phyloP scores from a whole-genome alignment of 352 stramenopile species.

The Phytopythium mirpurense region DNA sequence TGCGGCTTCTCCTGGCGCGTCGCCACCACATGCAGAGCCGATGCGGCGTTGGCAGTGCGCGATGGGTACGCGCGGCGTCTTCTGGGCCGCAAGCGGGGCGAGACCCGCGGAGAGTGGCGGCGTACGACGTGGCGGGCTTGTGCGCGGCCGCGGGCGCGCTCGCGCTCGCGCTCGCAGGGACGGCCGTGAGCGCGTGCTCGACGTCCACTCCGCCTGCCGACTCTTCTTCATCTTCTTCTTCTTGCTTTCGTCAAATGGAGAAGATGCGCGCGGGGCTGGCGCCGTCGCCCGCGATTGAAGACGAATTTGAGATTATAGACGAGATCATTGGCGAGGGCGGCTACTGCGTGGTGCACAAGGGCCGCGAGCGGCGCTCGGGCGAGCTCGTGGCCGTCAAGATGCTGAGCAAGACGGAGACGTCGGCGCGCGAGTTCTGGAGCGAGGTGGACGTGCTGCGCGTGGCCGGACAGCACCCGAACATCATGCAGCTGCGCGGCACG shows the following conservation, averaged over 20 bases:
- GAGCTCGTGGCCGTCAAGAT: conserved; percentile 79
- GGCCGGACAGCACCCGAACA: conserved; percentile 69
- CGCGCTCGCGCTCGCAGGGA: background rate
- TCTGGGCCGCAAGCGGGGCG: background rate
- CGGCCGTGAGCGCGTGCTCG: background rate
- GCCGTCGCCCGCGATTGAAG: conserved; percentile 34
- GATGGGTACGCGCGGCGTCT: background rate
- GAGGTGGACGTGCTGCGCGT: conserved; percentile 76
- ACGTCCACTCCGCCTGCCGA: background rate
- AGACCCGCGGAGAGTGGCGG: background rate
- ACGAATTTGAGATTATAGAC: conserved; percentile 72
- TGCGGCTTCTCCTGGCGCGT: conserved; percentile 10
- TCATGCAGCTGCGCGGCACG: conserved; percentile 68
- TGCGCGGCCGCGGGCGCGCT: conserved; percentile 1
- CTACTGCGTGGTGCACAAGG: conserved; percentile 77
- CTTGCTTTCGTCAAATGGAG: too few relatives aligned
- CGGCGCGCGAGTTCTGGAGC: conserved; percentile 76
- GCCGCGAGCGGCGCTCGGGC: conserved; percentile 50
- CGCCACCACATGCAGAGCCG: background rate
- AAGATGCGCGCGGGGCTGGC: conserved; percentile 1
- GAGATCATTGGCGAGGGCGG: conserved; percentile 79
- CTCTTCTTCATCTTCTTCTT: too few relatives aligned
- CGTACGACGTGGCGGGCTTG: conserved; percentile 2
- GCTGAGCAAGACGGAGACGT: conserved; percentile 72
- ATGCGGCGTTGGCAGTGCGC: background rate